These are phyloP conservation scores for Zoysia japonica DNA, from an alignment of 176 grass and related monocot species.

Conservation along the genomic window DNA sequence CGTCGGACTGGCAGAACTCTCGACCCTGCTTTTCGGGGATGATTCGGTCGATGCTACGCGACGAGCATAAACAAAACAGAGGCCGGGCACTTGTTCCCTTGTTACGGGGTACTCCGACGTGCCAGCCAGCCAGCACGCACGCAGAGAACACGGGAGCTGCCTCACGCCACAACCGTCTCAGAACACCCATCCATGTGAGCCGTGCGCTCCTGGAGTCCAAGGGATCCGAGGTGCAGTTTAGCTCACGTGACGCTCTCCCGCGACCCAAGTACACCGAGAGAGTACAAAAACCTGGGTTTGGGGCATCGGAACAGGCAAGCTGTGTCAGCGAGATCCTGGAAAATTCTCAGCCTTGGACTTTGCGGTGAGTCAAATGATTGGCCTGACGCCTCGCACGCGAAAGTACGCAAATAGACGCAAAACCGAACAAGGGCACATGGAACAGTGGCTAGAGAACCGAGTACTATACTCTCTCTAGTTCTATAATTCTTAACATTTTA, in stretches of 20 bases:
- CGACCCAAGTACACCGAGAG: neutral
- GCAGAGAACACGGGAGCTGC: constrained; percentile 40
- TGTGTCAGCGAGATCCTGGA: constrained; percentile 33
- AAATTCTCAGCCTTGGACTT: constrained; percentile 34
- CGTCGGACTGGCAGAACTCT: neutral
- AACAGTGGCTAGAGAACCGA: no score
- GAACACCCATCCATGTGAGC: constrained; percentile 1
- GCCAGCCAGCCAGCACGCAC: neutral
- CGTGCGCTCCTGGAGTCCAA: neutral
- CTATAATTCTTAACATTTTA: no score
- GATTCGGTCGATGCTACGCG: neutral
- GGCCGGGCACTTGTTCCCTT: neutral
- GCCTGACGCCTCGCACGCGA: neutral
- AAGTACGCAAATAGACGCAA: neutral
- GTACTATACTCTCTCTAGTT: no score
- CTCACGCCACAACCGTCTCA: neutral
- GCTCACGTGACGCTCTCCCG: constrained; percentile 16
- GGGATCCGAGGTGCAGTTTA: neutral
- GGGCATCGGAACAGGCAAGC: neutral
- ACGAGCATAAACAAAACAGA: neutral
- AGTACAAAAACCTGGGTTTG: neutral
- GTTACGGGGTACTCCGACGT: neutral
- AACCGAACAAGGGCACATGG: no score
- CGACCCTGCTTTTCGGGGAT: neutral
- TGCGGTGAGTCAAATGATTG: constrained; percentile 46